Percentiles rank a stretch among this genome's conserved stretches.
Evolutionary conservation across 1,284 basidiomycete species (phyloP).

Genomic region (Coniferiporia sulphurascens): DNA sequence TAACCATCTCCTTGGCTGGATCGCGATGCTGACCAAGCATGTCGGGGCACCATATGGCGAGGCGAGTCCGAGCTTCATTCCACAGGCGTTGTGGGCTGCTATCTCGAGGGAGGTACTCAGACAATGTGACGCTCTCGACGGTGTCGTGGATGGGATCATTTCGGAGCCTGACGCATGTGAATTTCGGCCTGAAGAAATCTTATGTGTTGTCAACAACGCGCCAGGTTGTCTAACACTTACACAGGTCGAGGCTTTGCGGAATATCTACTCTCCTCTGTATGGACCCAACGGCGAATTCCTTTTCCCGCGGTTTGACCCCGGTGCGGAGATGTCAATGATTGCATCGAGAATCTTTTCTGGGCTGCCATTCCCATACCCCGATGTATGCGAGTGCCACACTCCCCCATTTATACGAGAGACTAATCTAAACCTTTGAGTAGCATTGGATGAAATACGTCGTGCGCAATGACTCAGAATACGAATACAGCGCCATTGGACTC

Average conservation of each 20-base stretch:
- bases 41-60: conserved; percentile 15
- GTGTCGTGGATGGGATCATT: conserved; percentile 31
- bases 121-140: conserved; percentile 34
- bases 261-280: conserved; percentile 30
- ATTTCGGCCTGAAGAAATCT: conserved; percentile 25
- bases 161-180: conserved; percentile 27
- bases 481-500: conserved; percentile 14
- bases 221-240: conserved; percentile 27
- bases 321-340: conserved; percentile 12
- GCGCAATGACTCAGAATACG: conserved; percentile 13
- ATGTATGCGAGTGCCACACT: background rate
- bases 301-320: conserved; percentile 26
- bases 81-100: conserved; percentile 21
- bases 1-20: conserved; percentile 22
- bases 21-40: conserved; percentile 11
- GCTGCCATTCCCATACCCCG: background rate
- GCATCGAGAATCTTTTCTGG: conserved; percentile 7
- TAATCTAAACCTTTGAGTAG: background rate
- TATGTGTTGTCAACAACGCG: conserved; percentile 22
- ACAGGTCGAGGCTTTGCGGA: conserved; percentile 31
- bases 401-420: too few relatives aligned
- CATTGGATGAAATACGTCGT: conserved; percentile 20
- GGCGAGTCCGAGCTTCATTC: conserved; percentile 21
- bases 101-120: conserved; percentile 26
- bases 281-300: conserved; percentile 28